Conservation (phyloP, 768 basidiomycete genomes). For the Sutorius australiensis region DNA sequence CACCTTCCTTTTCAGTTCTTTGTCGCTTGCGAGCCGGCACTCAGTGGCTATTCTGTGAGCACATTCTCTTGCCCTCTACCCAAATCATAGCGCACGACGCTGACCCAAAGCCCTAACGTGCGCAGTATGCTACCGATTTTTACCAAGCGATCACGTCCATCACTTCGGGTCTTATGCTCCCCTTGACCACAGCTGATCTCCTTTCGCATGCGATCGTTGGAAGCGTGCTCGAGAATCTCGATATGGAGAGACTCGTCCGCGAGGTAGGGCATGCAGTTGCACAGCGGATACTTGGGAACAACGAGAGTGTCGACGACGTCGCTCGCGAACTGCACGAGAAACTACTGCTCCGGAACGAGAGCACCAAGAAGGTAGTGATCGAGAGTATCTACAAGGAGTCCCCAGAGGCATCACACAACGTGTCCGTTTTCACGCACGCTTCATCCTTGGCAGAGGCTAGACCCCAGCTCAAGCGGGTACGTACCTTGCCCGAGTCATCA, state of each 20-base stretch:
- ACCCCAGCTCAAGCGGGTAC: constrained; percentile 74
- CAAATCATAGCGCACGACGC: not conserved
- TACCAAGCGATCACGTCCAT: constrained; percentile 90
- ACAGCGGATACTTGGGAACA: constrained; percentile 84
- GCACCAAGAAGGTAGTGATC: constrained; percentile 93
- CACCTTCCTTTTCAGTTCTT: constrained; percentile 64
- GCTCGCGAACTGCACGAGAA: constrained; percentile 92
- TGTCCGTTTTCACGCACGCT: constrained; percentile 76
- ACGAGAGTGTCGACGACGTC: constrained; percentile 96
- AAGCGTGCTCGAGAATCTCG: constrained; percentile 93
- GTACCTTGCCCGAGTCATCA: constrained; percentile 11
- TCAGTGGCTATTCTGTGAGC: constrained; percentile 85
- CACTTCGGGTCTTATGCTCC: constrained; percentile 94
- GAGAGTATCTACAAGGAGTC: constrained; percentile 95
- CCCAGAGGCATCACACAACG: constrained; percentile 86
- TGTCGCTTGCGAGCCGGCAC: constrained; percentile 97
- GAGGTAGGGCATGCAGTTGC: constrained; percentile 95
- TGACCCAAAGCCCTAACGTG: constrained; percentile 13
- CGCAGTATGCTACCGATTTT: constrained; percentile 86
- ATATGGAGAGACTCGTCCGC: constrained; percentile 94
- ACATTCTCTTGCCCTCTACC: constrained; percentile 12
- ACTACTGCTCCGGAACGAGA: constrained; percentile 86
- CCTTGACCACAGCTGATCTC: constrained; percentile 90
- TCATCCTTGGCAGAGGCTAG: constrained; percentile 68
- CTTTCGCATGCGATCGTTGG: constrained; percentile 96